Evolutionary conservation across 2,329 filamentous ascomycete genomes (phyloP).

Genomic region (Beauveria sp.): DNA sequence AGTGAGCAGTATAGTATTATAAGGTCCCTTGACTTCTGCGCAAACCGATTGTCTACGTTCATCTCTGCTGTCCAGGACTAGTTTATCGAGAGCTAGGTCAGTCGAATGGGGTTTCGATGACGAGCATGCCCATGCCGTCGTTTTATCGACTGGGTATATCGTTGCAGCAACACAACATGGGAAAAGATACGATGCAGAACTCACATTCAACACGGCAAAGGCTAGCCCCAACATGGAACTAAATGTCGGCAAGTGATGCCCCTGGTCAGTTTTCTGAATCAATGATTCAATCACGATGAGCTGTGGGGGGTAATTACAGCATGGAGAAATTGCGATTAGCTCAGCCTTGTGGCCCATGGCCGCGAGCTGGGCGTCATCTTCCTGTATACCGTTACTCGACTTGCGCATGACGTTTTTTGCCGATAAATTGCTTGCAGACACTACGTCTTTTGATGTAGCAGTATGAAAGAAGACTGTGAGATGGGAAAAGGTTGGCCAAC

Average conservation of each 20-base stretch:
- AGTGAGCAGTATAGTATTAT: no score
- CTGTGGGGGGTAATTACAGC: slow-evolving; percentile 11
- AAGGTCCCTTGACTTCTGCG: no score
- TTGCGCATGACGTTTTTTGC: slow-evolving; percentile 14
- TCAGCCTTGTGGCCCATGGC: slow-evolving; percentile 19
- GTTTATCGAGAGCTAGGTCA: not conserved
- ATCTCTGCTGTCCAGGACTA: slow-evolving; percentile 37
- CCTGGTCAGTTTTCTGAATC: not conserved
- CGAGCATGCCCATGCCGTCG: not conserved
- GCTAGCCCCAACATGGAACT: slow-evolving; percentile 35
- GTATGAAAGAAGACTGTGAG: not conserved
- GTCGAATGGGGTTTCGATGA: not conserved
- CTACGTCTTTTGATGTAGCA: not conserved
- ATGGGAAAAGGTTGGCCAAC: not conserved
- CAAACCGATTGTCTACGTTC: no score
- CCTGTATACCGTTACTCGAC: slow-evolving; percentile 11
- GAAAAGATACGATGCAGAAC: not conserved
- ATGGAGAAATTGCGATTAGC: slow-evolving; percentile 20
- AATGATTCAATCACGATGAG: no score
- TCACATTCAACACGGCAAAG: slow-evolving; percentile 37
- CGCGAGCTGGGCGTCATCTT: slow-evolving; percentile 20
- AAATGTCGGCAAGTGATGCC: not conserved
- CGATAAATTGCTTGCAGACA: not conserved
- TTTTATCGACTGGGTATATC: not conserved
- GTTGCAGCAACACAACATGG: not conserved